Conservation (phyloP, 1,284 basidiomycete genomes). For the Apiotrichum domesticum region DNA sequence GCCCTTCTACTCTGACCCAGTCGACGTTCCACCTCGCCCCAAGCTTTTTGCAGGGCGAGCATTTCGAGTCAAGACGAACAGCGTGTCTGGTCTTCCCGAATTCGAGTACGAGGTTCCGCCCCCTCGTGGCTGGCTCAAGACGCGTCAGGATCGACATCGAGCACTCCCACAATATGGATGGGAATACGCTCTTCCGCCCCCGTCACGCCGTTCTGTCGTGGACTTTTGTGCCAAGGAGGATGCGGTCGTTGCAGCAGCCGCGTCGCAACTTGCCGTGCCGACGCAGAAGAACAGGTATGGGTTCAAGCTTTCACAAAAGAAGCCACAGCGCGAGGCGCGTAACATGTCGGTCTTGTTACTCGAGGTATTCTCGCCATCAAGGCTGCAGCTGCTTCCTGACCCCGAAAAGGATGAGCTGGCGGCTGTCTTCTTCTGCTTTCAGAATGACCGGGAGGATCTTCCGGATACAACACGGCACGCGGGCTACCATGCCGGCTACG, state of each 20-base stretch:
- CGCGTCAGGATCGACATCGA: slow-evolving; percentile 1
- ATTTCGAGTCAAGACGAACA: slow-evolving; percentile 58
- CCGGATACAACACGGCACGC: slow-evolving; percentile 42
- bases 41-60: slow-evolving; percentile 74
- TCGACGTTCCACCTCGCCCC: slow-evolving; percentile 63
- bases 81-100: slow-evolving; percentile 40
- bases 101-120: slow-evolving; percentile 17
- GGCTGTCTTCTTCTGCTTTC: slow-evolving; percentile 64
- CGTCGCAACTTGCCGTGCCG: slow-evolving; percentile 62
- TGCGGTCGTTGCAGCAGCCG: not conserved
- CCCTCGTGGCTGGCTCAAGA: slow-evolving; percentile 32
- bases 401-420: slow-evolving; percentile 65
- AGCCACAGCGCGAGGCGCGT: slow-evolving; percentile 57
- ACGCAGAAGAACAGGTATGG: slow-evolving; percentile 69
- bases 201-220: slow-evolving; percentile 48
- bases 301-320: slow-evolving; percentile 56
- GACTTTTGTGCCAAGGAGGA: slow-evolving; percentile 53
- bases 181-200: slow-evolving; percentile 69
- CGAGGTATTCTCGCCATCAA: slow-evolving; percentile 62
- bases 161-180: slow-evolving; percentile 52
- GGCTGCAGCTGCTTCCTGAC: slow-evolving; percentile 62
- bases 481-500: slow-evolving; percentile 55
- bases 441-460: slow-evolving; percentile 54
- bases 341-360: slow-evolving; percentile 75
- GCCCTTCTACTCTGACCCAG: slow-evolving; percentile 69